phyloP scores from a whole-genome alignment of 352 stramenopile species.

The Globisporangium apiculatum region DNA sequence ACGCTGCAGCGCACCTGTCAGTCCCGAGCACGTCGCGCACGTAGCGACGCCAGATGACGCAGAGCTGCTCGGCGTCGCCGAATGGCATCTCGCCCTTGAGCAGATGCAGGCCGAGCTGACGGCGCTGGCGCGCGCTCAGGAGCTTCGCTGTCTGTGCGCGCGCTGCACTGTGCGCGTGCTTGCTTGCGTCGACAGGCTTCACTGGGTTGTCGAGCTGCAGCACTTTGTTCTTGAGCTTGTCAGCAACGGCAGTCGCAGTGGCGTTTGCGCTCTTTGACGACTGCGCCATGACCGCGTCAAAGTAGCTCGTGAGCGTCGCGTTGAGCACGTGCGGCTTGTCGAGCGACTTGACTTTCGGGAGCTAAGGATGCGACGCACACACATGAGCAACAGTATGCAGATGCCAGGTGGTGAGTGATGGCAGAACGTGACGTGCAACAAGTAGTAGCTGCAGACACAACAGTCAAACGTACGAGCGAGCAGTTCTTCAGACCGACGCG shows the following conservation, averaged over 20 bases:
- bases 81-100: conserved; percentile 37
- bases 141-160: conserved; percentile 47
- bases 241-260: conserved; percentile 13
- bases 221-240: conserved; percentile 76
- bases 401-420: too few species aligned
- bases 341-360: conserved; percentile 18
- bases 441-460: too few species aligned
- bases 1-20: conserved; percentile 21
- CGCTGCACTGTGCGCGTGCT: conserved; percentile 19
- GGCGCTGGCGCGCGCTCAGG: conserved; percentile 53
- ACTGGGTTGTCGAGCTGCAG: conserved; percentile 72
- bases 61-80: conserved; percentile 49
- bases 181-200: conserved; percentile 28
- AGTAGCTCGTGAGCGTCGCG: conserved; percentile 38
- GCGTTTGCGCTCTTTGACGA: conserved; percentile 2
- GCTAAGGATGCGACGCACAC: conserved; percentile 8
- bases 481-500: conserved; percentile 59
- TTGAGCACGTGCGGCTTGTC: conserved; percentile 18
- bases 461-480: conserved; percentile 34
- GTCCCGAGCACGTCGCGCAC: conserved; percentile 39
- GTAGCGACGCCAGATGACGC: conserved; percentile 60
- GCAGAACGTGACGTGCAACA: too few species aligned
- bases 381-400: not conserved
- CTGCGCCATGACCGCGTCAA: conserved; percentile 15
- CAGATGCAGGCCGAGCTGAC: conserved; percentile 47